These are phyloP conservation scores for Eudorina sp. DNA, from an alignment of 139 green algal genomes.

Conservation along the genomic window DNA sequence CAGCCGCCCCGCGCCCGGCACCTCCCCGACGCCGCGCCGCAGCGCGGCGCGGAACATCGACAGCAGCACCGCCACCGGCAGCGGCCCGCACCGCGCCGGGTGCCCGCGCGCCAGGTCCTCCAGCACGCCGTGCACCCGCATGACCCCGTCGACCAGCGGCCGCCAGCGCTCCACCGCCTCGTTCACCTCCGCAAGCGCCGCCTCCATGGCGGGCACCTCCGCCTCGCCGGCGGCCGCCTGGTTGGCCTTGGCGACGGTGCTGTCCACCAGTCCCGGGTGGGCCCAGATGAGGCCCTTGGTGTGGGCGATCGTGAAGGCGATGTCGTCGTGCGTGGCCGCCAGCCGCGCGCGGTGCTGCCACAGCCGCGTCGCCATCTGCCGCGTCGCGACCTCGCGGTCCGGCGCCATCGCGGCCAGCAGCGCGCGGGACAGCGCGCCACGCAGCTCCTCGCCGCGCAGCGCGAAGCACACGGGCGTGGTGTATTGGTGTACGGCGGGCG, in stretches of 20 bases:
- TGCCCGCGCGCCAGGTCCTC: constrained; percentile 20
- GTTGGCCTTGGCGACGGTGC: constrained; percentile 34
- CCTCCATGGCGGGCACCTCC: constrained; percentile 34
- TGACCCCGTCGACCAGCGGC: constrained; percentile 38
- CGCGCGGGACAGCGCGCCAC: neutral
- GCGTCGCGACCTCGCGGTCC: constrained; percentile 24
- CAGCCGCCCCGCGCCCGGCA: constrained; percentile 16
- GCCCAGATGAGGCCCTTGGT: constrained; percentile 38
- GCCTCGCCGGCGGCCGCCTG: neutral
- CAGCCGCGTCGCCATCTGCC: constrained; percentile 22
- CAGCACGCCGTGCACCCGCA: constrained; percentile 38
- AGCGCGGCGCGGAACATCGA: constrained; percentile 17
- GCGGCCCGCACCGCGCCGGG: neutral
- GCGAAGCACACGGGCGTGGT: constrained; percentile 49
- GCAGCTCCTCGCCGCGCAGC: constrained; percentile 40
- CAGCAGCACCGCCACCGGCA: constrained; percentile 17
- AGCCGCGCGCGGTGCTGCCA: constrained; percentile 1
- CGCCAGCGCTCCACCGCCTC: neutral
- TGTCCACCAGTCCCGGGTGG: constrained; percentile 46
- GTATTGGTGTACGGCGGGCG: constrained; percentile 32
- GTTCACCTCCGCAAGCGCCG: neutral
- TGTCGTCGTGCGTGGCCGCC: constrained; percentile 10
- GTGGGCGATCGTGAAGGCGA: constrained; percentile 54
- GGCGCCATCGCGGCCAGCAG: constrained; percentile 7
- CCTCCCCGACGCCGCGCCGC: constrained; percentile 23